Conservation (phyloP, 2,329 filamentous ascomycete genomes). For the Exophiala spinifera region DNA sequence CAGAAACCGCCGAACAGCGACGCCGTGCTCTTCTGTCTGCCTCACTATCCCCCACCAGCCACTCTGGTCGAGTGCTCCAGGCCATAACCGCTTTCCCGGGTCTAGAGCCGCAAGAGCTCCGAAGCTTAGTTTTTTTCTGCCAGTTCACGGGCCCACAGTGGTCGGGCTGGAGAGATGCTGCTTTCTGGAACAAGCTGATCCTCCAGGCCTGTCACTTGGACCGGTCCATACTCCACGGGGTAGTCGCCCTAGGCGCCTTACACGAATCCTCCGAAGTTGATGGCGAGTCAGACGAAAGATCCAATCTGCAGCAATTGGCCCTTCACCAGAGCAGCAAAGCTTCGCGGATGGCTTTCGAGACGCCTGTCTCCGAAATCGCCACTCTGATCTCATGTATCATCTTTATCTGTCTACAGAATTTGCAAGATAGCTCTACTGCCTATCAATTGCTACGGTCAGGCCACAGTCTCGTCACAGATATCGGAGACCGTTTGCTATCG, state of each 20-base stretch:
- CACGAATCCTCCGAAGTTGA: conserved; percentile 30
- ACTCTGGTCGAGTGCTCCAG: conserved; percentile 13
- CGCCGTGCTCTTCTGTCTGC: conserved; percentile 11
- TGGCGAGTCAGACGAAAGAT: conserved; percentile 19
- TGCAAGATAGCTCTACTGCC: conserved; percentile 26
- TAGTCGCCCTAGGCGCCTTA: conserved; percentile 33
- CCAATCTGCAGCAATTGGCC: conserved; percentile 21
- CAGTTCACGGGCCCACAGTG: conserved; percentile 26
- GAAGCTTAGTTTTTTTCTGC: conserved; percentile 27
- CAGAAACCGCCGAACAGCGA: conserved; percentile 1
- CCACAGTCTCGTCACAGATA: conserved; percentile 23
- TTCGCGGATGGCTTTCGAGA: conserved; percentile 21
- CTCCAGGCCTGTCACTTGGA: conserved; percentile 33
- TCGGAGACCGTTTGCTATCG: conserved; percentile 16
- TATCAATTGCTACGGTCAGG: conserved; percentile 26
- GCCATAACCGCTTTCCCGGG: conserved; percentile 19
- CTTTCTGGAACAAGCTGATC: conserved; percentile 33
- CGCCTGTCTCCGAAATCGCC: conserved; percentile 23
- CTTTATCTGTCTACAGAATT: conserved; percentile 30
- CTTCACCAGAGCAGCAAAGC: conserved; percentile 26
- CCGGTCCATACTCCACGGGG: conserved; percentile 32
- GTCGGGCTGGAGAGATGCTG: conserved; percentile 27
- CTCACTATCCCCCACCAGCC: conserved; percentile 15
- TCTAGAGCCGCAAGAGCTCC: conserved; percentile 19
- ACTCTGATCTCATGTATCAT: conserved; percentile 30